Conservation (phyloP, 2,329 filamentous ascomycete genomes). For the Chaetomium olivaceum region DNA sequence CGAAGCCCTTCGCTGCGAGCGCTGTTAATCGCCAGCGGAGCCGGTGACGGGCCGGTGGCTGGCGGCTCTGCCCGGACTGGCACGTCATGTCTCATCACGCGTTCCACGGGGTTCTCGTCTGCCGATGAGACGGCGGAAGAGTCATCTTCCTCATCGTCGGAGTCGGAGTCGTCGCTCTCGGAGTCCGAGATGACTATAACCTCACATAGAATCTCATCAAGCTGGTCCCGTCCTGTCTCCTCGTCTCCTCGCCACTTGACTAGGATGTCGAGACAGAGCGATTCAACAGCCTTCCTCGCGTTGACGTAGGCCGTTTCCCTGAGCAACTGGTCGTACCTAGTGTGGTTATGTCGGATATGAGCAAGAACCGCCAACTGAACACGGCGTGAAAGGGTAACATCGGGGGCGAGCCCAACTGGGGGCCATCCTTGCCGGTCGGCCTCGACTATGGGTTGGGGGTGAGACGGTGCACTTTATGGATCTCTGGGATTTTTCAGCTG, state of each 20-base stretch:
- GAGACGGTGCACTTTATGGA: constrained; percentile 13
- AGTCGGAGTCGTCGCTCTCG: constrained; percentile 44
- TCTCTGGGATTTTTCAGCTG: constrained; percentile 14
- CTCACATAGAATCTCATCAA: constrained; percentile 66
- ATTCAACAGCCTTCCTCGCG: constrained; percentile 62
- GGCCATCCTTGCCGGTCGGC: constrained; percentile 47
- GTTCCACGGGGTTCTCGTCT: constrained; percentile 8
- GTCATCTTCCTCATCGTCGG: constrained; percentile 36
- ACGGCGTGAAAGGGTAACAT: constrained; percentile 60
- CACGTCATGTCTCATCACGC: background rate
- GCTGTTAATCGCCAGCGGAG: background rate
- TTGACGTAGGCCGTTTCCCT: constrained; percentile 59
- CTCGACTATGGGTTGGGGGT: constrained; percentile 18
- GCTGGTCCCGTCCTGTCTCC: constrained; percentile 66
- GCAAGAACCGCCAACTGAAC: constrained; percentile 66
- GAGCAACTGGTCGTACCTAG: constrained; percentile 63
- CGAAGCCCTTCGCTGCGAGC: constrained; percentile 7
- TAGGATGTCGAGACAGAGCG: constrained; percentile 62
- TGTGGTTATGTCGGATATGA: constrained; percentile 67
- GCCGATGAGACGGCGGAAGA: constrained; percentile 24
- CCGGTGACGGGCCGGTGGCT: background rate
- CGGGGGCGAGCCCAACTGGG: constrained; percentile 58
- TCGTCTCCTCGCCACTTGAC: constrained; percentile 73
- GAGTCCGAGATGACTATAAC: constrained; percentile 67
- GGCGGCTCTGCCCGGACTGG: constrained; percentile 9